Base-by-base conservation (phyloP, 495 filamentous ascomycete genomes). In the Lichina pygmaea region DNA sequence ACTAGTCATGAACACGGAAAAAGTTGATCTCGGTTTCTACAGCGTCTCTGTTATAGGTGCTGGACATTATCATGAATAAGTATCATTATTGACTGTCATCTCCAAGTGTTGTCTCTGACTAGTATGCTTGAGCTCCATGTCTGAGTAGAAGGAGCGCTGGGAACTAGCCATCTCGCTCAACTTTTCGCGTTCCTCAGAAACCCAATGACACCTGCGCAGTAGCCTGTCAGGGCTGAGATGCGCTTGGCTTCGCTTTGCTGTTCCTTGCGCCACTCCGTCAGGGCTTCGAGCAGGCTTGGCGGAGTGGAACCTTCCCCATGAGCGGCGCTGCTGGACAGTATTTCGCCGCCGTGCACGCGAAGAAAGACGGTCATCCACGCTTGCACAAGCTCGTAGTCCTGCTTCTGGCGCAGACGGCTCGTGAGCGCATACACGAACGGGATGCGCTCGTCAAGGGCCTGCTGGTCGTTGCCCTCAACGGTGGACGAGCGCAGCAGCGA, bases 351-450 rank as follows among this genome's bases (percentile, higher is more conserved):
- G 59, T 94, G 84, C 34, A 86, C 57, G 43, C 75, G 70, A 46
- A 97, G 52, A 52, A 94, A 89, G 0, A 94, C 85, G 12, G 75
- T 72, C 80, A 97, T 93, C 89, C 91, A 97, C 8, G 82, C 82
- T 60, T 93, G 84, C 38, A 81, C 76, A 42, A 97, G 66, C 56
- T 97, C 89, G 57, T 86, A 97, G 61, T 97, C 89, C 40, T 66
- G 68, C 46, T 70, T 70, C 38, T 67, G 61, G 15, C 60, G 58
- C 30, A 95, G 62, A 12, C 77, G 67, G 47, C 59, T 61, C 0
- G 80, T 86, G 41, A 97, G 60, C 6, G 84, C 81, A 8, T 58
- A 46, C 34, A 95, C 73, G 52, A 97, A 94, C 42, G 68, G 64
- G 2, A 62, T 57, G 31, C 82, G 55, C 51, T 86, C 46, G 49